Conservation (phyloP, 176 grass and related monocot species). For the Themeda triandra region DNA sequence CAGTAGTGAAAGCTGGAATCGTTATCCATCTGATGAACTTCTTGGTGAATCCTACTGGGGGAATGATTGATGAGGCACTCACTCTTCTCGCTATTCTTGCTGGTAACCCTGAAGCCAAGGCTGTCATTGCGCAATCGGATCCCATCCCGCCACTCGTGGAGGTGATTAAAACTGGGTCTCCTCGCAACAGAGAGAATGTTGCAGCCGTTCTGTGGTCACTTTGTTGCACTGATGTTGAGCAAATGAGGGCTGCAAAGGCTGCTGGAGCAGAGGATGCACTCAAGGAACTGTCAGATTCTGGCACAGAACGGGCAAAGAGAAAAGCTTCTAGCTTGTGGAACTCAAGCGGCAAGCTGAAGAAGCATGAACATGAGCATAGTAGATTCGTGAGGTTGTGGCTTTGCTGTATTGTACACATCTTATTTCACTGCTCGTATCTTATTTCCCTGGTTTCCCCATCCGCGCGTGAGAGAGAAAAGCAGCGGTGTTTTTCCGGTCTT, state of each 20-base stretch:
- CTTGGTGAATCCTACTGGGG: constrained; percentile 63
- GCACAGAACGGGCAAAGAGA: constrained; percentile 88
- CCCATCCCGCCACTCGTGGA: constrained; percentile 61
- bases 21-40: constrained; percentile 73
- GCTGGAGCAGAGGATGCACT: constrained; percentile 65
- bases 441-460: too few species aligned
- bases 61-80: constrained; percentile 90
- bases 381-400: constrained; percentile 16
- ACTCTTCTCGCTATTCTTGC: constrained; percentile 77
- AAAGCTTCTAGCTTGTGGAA: constrained; percentile 76
- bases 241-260: constrained; percentile 46
- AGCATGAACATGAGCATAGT: constrained; percentile 2
- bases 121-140: constrained; percentile 41
- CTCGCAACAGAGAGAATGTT: constrained; percentile 78
- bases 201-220: constrained; percentile 72
- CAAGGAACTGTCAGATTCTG: constrained; percentile 71
- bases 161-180: constrained; percentile 65
- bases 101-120: constrained; percentile 68
- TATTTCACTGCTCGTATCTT: too few species aligned
- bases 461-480: too few species aligned
- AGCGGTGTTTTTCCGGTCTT: too few species aligned
- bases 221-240: constrained; percentile 58
- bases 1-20: constrained; percentile 77
- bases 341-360: constrained; percentile 58
- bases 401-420: constrained; percentile 38